phyloP scores from a whole-genome alignment of 2,329 filamentous ascomycete species.

The Pseudofabraea citricarpa region DNA sequence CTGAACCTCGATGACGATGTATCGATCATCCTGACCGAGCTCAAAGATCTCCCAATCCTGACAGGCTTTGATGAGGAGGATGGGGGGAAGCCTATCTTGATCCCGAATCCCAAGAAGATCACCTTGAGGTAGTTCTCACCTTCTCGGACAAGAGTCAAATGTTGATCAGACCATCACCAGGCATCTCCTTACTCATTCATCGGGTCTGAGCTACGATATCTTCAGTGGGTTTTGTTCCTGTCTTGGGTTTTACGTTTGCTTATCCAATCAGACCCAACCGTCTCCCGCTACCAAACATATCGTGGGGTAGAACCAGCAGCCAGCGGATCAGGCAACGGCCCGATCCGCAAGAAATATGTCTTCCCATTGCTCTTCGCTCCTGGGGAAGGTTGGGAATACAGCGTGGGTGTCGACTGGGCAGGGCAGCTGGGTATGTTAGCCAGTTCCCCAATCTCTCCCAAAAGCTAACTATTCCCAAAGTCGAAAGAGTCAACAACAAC shows the following conservation, averaged over 20 bases:
- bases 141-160: background rate
- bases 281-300: background rate
- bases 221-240: background rate
- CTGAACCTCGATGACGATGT: conserved; percentile 4
- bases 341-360: background rate
- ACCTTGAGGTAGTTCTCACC: conserved; percentile 1
- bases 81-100: conserved; percentile 2
- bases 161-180: no score
- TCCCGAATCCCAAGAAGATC: conserved; percentile 1
- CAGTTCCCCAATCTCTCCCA: no score
- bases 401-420: conserved; percentile 24
- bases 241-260: no score
- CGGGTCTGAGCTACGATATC: conserved; percentile 1
- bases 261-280: no score
- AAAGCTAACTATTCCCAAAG: background rate
- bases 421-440: conserved; percentile 24
- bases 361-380: conserved; percentile 59
- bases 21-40: conserved; percentile 1
- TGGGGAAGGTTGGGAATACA: conserved; percentile 55
- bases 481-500: conserved; percentile 32
- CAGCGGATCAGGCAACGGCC: background rate
- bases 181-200: conserved; percentile 1
- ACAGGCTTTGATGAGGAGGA: conserved; percentile 8
- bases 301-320: background rate
- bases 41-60: conserved; percentile 25